Evolutionary conservation across 495 filamentous ascomycete species (phyloP).

Genomic region (Daldinia loculata): DNA sequence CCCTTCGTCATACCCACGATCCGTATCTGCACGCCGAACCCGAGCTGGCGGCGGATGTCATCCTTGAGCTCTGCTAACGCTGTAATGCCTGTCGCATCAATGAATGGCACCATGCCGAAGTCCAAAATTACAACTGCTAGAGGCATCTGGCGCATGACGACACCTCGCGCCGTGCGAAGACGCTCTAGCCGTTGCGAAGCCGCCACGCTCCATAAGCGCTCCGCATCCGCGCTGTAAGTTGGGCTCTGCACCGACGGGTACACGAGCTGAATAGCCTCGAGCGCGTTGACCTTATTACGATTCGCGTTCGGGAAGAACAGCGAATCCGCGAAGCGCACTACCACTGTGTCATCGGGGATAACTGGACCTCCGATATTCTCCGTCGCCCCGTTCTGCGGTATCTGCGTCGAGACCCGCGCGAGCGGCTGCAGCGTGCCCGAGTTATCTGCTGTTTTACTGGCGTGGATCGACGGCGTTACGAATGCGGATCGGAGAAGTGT

Average conservation of each 20-base stretch:
- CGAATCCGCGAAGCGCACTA: slow-evolving; percentile 54
- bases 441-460: slow-evolving; percentile 14
- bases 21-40: slow-evolving; percentile 43
- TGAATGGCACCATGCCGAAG: slow-evolving; percentile 43
- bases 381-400: slow-evolving; percentile 20
- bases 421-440: slow-evolving; percentile 26
- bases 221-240: slow-evolving; percentile 44
- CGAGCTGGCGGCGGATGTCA: slow-evolving; percentile 41
- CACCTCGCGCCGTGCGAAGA: slow-evolving; percentile 39
- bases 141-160: slow-evolving; percentile 42
- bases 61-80: slow-evolving; percentile 46
- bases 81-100: slow-evolving; percentile 47
- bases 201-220: slow-evolving; percentile 58
- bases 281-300: slow-evolving; percentile 48
- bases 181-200: slow-evolving; percentile 46
- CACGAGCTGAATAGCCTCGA: slow-evolving; percentile 55
- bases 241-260: slow-evolving; percentile 47
- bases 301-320: slow-evolving; percentile 61
- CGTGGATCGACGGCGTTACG: slow-evolving; percentile 40
- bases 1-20: slow-evolving; percentile 42
- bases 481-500: slow-evolving; percentile 56
- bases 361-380: slow-evolving; percentile 34
- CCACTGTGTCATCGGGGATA: slow-evolving; percentile 49
- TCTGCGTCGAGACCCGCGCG: slow-evolving; percentile 10
- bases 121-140: slow-evolving; percentile 45